Base-by-base conservation (phyloP, 805 yeast genomes). In the Ogataea siamensis region DNA sequence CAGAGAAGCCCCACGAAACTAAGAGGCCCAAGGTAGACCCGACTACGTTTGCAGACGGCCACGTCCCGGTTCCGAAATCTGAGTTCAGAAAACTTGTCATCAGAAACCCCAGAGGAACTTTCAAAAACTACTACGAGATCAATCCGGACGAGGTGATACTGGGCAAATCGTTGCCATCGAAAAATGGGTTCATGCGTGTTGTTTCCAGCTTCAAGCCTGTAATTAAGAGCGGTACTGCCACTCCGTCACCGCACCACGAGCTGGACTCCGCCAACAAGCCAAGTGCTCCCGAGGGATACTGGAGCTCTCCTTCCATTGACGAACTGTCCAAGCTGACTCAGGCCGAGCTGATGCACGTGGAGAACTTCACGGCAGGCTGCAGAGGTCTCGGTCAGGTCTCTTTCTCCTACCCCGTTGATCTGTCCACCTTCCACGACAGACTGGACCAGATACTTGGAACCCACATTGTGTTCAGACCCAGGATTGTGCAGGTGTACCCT, bases 311-410 rank as follows among this genome's bases (percentile, higher is more conserved):
- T 1, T 61, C 83, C 0, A 62, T 81, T 11, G 64, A 62, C 2
- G 76, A 73, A 20, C 62, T 85, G 2, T 46, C 69, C 0, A 46
- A 55, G 6, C 49, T 75, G 38, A 55, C 80, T 0, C 42, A 62
- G 3, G 67, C 72, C 24, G 74, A 78, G 31, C 67, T 84, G 14
- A 47, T 75, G 1, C 66, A 67, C 17, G 74, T 85, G 12, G 73
- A 80, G 14, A 74, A 78, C 49, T 84, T 84, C 50, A 73, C 80
- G 5, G 70, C 80, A 41, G 93, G 93, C 2, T 73, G 89, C 49
- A 66, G 66, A 37, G 82, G 83, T 0, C 72, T 60, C 53, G 93
- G 93, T 18, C 82, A 79, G 46, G 75, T 85, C 32, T 74, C 80
- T 4, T 85, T 80, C 51, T 68, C 70, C 26, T 67, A 60, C 28